phyloP scores from a whole-genome alignment of 2,329 filamentous ascomycete genomes.

The Hypoxylon sp. region DNA sequence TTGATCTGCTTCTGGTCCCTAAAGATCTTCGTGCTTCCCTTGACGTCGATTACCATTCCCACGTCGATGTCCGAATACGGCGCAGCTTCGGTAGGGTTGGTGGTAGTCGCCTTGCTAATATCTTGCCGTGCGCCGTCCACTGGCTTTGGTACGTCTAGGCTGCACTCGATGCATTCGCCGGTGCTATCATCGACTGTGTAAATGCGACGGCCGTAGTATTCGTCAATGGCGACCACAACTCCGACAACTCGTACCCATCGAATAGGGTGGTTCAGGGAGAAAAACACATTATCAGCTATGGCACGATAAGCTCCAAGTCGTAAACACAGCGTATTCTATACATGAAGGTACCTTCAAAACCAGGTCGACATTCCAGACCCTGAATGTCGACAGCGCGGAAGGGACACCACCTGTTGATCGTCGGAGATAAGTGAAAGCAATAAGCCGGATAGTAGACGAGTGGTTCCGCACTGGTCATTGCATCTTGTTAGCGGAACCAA shows the following conservation, averaged over 20 bases:
- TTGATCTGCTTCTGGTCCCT: conserved; percentile 64
- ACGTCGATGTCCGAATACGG: conserved; percentile 54
- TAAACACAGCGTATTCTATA: not conserved
- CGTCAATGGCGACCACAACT: conserved; percentile 72
- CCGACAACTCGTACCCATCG: conserved; percentile 80
- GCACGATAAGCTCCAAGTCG: conserved; percentile 17
- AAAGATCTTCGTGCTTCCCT: conserved; percentile 63
- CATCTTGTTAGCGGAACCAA: conserved; percentile 44
- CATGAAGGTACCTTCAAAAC: conserved; percentile 62
- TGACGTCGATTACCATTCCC: conserved; percentile 68
- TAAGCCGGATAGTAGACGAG: conserved; percentile 66
- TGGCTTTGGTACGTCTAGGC: conserved; percentile 45
- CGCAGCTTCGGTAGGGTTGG: conserved; percentile 21
- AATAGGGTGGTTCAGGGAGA: conserved; percentile 79
- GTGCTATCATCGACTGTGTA: conserved; percentile 75
- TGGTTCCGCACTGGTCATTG: conserved; percentile 59
- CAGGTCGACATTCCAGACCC: conserved; percentile 59
- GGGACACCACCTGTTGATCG: conserved; percentile 69
- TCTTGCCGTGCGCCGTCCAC: conserved; percentile 7
- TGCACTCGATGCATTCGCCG: conserved; percentile 67
- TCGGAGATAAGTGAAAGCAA: conserved; percentile 72
- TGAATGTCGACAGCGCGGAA: conserved; percentile 64
- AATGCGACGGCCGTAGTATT: conserved; percentile 59
- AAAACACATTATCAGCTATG: conserved; percentile 69
- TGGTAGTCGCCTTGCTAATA: conserved; percentile 4